A percentile compares a stretch with the other conserved stretches of the same genome.
phyloP scores from a whole-genome alignment of 192 early-diverging fungal species.

The Gigaspora rosea region DNA sequence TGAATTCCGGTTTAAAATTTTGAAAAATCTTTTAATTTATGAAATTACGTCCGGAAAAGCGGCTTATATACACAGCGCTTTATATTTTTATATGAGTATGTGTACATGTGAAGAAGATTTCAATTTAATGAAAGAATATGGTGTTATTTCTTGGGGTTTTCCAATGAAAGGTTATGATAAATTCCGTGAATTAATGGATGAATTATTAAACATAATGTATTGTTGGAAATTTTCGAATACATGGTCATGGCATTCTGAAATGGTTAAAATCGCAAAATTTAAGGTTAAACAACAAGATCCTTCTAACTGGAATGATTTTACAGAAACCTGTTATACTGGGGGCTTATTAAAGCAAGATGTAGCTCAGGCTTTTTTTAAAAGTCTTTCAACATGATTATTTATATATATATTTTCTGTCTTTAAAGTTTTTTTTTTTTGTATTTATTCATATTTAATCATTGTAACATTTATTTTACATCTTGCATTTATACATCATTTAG shows the following conservation, averaged over 20 bases:
- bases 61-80: constrained; percentile 7
- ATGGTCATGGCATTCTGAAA: constrained; percentile 13
- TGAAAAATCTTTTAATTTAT: constrained; percentile 17
- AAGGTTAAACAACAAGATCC: neutral
- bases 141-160: constrained; percentile 15
- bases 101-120: constrained; percentile 26
- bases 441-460: too few relatives aligned
- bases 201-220: constrained; percentile 17
- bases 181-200: constrained; percentile 15
- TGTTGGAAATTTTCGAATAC: constrained; percentile 29
- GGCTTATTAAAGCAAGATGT: constrained; percentile 3
- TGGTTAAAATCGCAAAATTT: constrained; percentile 15
- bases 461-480: too few relatives aligned
- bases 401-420: too few relatives aligned
- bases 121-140: constrained; percentile 8
- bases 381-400: too few relatives aligned
- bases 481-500: too few relatives aligned
- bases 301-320: constrained; percentile 6
- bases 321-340: neutral
- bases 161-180: constrained; percentile 15
- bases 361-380: too few relatives aligned
- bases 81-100: constrained; percentile 18
- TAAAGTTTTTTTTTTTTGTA: too few relatives aligned
- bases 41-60: constrained; percentile 23
- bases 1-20: constrained; percentile 2